Conservation (phyloP, 179 eudicot genomes). For the Drosera spatulata region DNA sequence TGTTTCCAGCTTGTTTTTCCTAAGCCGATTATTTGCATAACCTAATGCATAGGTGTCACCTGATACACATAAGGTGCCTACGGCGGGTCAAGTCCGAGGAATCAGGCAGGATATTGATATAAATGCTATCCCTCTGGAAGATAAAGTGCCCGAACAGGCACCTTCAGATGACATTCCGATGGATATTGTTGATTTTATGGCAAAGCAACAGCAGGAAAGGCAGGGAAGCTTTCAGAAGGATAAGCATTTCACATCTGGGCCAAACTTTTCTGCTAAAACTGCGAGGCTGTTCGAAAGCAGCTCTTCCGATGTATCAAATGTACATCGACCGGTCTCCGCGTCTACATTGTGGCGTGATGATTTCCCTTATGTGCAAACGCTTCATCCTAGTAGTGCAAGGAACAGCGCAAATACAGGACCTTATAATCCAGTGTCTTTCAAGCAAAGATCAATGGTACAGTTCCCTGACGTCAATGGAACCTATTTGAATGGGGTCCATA, state of each 20-base stretch:
- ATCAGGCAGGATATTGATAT: constrained; percentile 8
- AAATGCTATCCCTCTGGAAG: constrained; percentile 6
- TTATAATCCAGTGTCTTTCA: not conserved
- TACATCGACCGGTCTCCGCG: not conserved
- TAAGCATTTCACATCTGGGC: not conserved
- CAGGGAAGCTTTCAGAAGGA: constrained; percentile 1
- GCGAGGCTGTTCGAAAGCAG: not conserved
- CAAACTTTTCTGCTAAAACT: not conserved
- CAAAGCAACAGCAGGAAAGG: constrained; percentile 11
- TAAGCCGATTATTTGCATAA: no score
- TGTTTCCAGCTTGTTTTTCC: no score
- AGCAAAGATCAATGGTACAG: constrained; percentile 1
- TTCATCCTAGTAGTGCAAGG: constrained; percentile 4
- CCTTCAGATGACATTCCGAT: constrained; percentile 11
- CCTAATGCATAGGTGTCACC: no score
- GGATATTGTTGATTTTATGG: constrained; percentile 12
- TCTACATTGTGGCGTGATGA: not conserved
- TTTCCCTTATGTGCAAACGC: not conserved
- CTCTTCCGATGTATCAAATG: not conserved
- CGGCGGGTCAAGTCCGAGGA: constrained; percentile 5
- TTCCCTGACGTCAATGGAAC: constrained; percentile 2
- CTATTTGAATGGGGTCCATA: not conserved
- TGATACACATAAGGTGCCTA: not conserved
- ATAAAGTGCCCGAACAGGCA: constrained; percentile 6
- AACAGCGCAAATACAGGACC: not conserved